Base-by-base conservation (phyloP, 2,329 filamentous ascomycete species). In the Aspergillus versicolor region DNA sequence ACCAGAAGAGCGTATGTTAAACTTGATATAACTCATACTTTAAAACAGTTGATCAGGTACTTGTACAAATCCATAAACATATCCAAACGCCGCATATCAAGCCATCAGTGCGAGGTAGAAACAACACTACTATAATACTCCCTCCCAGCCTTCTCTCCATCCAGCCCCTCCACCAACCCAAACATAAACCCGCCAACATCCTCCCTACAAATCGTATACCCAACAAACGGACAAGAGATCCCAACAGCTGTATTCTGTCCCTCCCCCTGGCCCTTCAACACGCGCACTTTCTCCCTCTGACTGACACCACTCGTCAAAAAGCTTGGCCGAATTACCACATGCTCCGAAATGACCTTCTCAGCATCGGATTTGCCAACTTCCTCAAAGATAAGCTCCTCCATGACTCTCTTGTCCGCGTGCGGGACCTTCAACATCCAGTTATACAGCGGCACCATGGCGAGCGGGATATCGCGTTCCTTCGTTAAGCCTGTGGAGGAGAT, bases 321-420 rank as follows among this genome's bases (percentile, higher is more conserved):
- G 12, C 67, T 72, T 4, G 73, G 72, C 12, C 73, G 65, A n/a
- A 74, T 57, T 15, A 74, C 64, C 2, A 69, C 67, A 49, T 42
- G 59, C 11, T 54, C 44, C 19, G 32, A 21, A 12, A 63, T 38
- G 8, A 51, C 56, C 67, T 56, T 50, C 38, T 66, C 43, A 47
- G 47, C 40, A 62, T 63, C 30, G 63, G 64, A 56, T 54, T 11
- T 52, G n/a, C 2, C 48, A 48, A 52, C 43, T 57, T 69, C 50
- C 48, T 56, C 32, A 27, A 66, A 37, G 8, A 79, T 50, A 9
- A 63, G 34, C 30, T 53, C 52, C 54, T 74, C 70, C 65, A 71
- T 76, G 4, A 65, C 61, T 54, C 57, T 61, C 66, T 77, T 77
- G 56, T 77, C 74, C 19, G 64, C 69, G 57, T 81, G 67, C 21